Evolutionary conservation across 2,329 filamentous ascomycete species (phyloP).

Genomic region (Alternaria hordeiaustralica): DNA sequence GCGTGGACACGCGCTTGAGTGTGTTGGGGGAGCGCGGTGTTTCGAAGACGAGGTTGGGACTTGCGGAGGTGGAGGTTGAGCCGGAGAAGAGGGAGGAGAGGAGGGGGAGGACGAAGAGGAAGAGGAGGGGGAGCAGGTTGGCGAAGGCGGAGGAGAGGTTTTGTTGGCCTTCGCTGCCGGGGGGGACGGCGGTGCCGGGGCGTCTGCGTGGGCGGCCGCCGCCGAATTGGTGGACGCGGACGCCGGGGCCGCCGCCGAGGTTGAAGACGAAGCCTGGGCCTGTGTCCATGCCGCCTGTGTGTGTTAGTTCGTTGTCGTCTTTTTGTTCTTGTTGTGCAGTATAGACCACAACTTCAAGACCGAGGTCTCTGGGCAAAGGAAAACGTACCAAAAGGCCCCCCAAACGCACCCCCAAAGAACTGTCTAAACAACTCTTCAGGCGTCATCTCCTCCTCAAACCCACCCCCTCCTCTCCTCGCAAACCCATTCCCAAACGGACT

Average conservation of each 20-base stretch:
- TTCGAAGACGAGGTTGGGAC: conserved; percentile 80
- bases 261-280: conserved; percentile 95
- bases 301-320: not conserved
- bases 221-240: conserved; percentile 95
- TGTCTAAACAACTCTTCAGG: conserved; percentile 96
- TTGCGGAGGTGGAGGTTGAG: conserved; percentile 52
- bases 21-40: conserved; percentile 73
- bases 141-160: conserved; percentile 63
- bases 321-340: not conserved
- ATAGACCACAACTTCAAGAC: not conserved
- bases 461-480: conserved; percentile 64
- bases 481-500: conserved; percentile 69
- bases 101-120: conserved; percentile 81
- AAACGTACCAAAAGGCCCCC: conserved; percentile 69
- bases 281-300: conserved; percentile 69
- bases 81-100: conserved; percentile 77
- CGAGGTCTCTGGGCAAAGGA: not conserved
- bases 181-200: conserved; percentile 65
- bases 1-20: conserved; percentile 71
- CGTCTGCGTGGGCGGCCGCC: conserved; percentile 77
- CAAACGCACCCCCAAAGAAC: conserved; percentile 84
- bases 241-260: conserved; percentile 86
- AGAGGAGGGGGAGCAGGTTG: conserved; percentile 82
- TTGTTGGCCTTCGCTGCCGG: conserved; percentile 59
- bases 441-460: conserved; percentile 90